phyloP scores from a whole-genome alignment of 169 alveolate genomes.

The Perkinsus chesapeaki region DNA sequence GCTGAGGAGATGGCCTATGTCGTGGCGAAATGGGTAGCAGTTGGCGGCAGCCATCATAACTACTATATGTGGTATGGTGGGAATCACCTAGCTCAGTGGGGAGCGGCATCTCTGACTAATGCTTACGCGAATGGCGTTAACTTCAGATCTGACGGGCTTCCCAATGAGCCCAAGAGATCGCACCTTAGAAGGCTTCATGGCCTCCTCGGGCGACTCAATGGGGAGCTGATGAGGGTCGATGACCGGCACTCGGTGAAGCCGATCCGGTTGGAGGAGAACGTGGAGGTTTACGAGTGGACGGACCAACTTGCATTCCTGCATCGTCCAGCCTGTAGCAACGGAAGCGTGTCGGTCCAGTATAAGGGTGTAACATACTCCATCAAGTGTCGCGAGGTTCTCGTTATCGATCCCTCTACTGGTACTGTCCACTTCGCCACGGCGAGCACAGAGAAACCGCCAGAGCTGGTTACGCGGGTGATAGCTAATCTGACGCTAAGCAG shows the following conservation, averaged over 20 bases:
- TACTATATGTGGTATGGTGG: not conserved
- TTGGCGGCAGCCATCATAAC: not conserved
- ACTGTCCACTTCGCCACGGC: not conserved
- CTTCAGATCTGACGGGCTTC: not conserved
- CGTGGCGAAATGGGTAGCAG: not conserved
- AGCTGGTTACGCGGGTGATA: not conserved
- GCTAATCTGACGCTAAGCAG: not conserved
- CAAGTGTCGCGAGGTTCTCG: not conserved
- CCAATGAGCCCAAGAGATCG: not conserved
- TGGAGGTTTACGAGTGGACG: not conserved
- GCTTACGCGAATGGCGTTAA: not conserved
- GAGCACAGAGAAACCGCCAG: not conserved
- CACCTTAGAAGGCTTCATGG: not conserved
- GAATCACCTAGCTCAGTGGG: not conserved
- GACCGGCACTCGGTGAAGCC: not conserved
- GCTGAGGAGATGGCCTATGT: conserved; percentile 1
- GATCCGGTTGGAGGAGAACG: not conserved
- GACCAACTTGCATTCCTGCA: not conserved
- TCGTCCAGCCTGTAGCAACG: not conserved
- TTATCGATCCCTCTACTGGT: not conserved
- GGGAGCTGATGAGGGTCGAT: not conserved
- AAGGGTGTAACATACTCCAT: not conserved
- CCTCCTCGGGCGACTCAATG: not conserved
- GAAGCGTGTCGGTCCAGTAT: not conserved
- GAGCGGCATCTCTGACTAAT: not conserved